Evolutionary conservation across 768 basidiomycete species (phyloP).

Genomic region (Porphyrellus cyaneotinctus): DNA sequence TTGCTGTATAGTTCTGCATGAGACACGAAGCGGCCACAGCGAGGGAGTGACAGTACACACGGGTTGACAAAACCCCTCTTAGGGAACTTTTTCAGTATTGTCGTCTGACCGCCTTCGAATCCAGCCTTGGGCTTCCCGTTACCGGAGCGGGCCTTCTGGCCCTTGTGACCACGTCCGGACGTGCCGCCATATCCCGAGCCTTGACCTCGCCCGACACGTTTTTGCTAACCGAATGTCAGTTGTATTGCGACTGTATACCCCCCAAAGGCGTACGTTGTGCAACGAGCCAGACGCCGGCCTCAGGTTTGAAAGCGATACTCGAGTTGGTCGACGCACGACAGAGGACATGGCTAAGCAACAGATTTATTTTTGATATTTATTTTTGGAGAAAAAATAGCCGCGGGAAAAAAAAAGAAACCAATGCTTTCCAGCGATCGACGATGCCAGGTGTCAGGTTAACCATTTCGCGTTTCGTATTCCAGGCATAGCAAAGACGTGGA

Average conservation of each 20-base stretch:
- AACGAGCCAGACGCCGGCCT: conserved; percentile 66
- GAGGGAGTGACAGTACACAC: conserved; percentile 45
- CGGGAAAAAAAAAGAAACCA: neutral
- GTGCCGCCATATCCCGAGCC: conserved; percentile 90
- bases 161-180: conserved; percentile 91
- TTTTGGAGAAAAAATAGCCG: neutral
- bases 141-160: conserved; percentile 90
- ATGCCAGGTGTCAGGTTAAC: neutral
- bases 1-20: conserved; percentile 46
- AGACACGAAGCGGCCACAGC: neutral
- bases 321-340: conserved; percentile 29
- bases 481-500: neutral
- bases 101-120: conserved; percentile 97
- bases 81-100: conserved; percentile 84
- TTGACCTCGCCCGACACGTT: conserved; percentile 92
- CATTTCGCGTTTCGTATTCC: neutral
- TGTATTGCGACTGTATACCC: neutral
- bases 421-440: neutral
- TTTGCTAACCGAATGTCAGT: conserved; percentile 54
- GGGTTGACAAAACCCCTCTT: conserved; percentile 93
- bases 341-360: conserved; percentile 37
- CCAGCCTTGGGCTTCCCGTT: conserved; percentile 75
- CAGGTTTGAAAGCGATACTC: conserved; percentile 67
- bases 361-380: neutral
- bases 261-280: conserved; percentile 50